phyloP scores from a whole-genome alignment of 257 asterid genomes.

The Mitragyna speciosa region DNA sequence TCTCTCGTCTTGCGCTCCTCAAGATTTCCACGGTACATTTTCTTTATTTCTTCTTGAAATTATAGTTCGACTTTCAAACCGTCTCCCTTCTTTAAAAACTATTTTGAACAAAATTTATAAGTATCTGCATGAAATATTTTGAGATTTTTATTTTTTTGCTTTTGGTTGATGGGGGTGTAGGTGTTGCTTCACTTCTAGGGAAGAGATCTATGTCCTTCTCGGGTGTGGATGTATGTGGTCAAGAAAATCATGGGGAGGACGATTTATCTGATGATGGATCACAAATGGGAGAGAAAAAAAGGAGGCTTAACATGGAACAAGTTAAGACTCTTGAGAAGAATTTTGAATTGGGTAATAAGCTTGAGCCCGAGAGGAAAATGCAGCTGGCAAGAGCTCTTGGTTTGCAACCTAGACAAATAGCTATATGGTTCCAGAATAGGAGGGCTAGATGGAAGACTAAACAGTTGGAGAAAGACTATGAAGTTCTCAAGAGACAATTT shows the following conservation, averaged over 20 bases:
- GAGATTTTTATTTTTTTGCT: too few relatives aligned
- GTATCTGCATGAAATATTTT: not conserved
- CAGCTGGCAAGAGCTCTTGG: conserved; percentile 64
- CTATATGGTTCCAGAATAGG: conserved; percentile 71
- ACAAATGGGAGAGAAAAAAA: conserved; percentile 56
- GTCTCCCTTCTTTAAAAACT: too few relatives aligned
- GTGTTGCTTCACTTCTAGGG: conserved; percentile 40
- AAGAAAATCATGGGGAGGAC: conserved; percentile 44
- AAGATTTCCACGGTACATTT: conserved; percentile 39
- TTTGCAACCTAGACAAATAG: conserved; percentile 59
- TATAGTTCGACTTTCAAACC: too few relatives aligned
- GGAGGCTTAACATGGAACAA: conserved; percentile 63
- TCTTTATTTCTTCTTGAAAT: not conserved
- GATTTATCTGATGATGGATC: conserved; percentile 58
- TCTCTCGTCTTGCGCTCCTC: conserved; percentile 35
- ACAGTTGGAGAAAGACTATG: conserved; percentile 63
- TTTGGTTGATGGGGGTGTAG: conserved; percentile 3
- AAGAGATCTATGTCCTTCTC: conserved; percentile 51
- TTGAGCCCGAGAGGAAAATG: conserved; percentile 69
- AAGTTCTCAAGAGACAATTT: conserved; percentile 50
- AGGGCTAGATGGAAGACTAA: conserved; percentile 71
- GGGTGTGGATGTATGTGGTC: conserved; percentile 34
- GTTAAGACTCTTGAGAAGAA: conserved; percentile 63
- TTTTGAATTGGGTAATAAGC: conserved; percentile 56
- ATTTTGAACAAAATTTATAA: too few relatives aligned